Conservation (phyloP, 2,329 filamentous ascomycete species). For the Hypomyces perniciosus region DNA sequence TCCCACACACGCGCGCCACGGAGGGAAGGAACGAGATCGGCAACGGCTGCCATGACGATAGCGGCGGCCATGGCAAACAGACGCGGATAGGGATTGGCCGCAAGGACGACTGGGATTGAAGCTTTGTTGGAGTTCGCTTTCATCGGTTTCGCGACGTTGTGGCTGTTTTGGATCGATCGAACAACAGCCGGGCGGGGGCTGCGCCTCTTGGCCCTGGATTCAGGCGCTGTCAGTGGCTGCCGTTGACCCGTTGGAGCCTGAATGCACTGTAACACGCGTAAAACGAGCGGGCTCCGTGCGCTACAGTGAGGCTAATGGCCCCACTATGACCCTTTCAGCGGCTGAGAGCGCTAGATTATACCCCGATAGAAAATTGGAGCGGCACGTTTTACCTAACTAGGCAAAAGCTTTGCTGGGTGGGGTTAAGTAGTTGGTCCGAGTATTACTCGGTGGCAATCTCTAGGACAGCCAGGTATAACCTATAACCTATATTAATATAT, state of each 20-base stretch:
- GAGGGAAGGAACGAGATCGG: background rate
- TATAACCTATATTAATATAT: too few species aligned
- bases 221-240: background rate
- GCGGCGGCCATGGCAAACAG: background rate
- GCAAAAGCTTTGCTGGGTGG: background rate
- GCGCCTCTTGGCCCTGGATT: background rate
- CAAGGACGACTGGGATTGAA: background rate
- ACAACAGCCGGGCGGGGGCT: background rate
- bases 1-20: too few species aligned
- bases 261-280: too few species aligned
- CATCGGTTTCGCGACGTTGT: background rate
- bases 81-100: background rate
- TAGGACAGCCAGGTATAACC: too few species aligned
- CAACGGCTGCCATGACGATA: conserved; percentile 3
- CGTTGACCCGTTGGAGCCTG: background rate
- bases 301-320: too few species aligned
- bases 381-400: conserved; percentile 5
- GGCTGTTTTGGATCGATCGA: background rate
- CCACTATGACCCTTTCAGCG: background rate
- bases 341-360: background rate
- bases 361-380: background rate
- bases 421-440: too few species aligned
- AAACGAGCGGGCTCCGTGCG: too few species aligned
- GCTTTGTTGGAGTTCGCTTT: background rate
- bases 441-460: too few species aligned